Evolutionary conservation across 169 alveolate genomes (phyloP).

Genomic region (Cryptosporidium ubiquitum): DNA sequence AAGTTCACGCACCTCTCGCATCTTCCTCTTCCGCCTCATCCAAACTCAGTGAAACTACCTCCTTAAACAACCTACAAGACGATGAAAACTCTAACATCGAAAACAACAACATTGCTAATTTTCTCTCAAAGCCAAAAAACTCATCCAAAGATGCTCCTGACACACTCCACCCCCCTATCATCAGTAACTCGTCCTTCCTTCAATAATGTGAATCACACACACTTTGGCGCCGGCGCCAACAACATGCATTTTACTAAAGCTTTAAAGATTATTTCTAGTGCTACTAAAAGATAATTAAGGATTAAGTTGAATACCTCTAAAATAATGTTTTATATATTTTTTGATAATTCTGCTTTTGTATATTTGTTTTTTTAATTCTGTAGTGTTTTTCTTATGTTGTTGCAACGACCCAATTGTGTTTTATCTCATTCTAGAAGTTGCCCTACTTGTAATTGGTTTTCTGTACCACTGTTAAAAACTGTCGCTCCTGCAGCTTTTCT

Average conservation of each 20-base stretch:
- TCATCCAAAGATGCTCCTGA: neutral
- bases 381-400: no score
- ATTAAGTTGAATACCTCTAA: neutral
- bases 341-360: neutral
- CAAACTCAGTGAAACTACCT: neutral
- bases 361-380: no score
- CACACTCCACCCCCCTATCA: neutral
- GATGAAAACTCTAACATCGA: neutral
- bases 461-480: no score
- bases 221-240: neutral
- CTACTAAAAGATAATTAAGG: neutral
- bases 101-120: neutral
- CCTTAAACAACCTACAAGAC: neutral
- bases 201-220: neutral
- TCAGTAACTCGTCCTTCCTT: neutral
- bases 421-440: no score
- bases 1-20: neutral
- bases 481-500: no score
- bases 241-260: neutral
- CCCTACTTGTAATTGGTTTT: no score
- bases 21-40: neutral
- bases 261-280: neutral
- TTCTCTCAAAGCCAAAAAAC: conserved; percentile 1
- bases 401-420: no score
- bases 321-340: neutral